These are phyloP conservation scores for Zygoascus bituminiphila DNA, from an alignment of 805 yeast genomes.

Conservation along the genomic window DNA sequence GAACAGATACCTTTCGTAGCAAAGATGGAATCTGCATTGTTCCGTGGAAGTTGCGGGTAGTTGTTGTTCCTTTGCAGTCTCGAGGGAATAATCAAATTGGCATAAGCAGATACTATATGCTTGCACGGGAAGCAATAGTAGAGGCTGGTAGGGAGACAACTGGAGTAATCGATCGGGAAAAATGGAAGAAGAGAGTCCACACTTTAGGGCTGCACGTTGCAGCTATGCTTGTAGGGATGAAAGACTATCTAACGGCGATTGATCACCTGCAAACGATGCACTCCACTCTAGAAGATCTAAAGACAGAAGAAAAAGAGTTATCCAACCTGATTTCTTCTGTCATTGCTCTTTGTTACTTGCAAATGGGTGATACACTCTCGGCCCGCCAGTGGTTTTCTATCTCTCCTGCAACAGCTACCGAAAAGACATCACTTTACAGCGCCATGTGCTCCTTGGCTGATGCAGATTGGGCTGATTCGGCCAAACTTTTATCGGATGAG, in stretches of 20 bases:
- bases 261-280: conserved; percentile 21
- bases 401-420: neutral
- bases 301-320: neutral
- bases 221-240: conserved; percentile 27
- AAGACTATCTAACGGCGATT: conserved; percentile 28
- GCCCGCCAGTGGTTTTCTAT: conserved; percentile 25
- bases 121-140: conserved; percentile 30
- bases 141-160: conserved; percentile 9
- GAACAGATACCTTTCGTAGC: conserved; percentile 18
- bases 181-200: conserved; percentile 21
- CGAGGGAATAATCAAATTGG: conserved; percentile 30
- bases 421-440: conserved; percentile 1
- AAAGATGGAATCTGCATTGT: conserved; percentile 18
- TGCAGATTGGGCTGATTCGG: conserved; percentile 20
- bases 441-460: conserved; percentile 23
- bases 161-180: neutral
- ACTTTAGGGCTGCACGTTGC: conserved; percentile 27
- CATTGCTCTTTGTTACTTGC: conserved; percentile 19
- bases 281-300: neutral
- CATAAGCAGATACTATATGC: conserved; percentile 24
- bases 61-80: conserved; percentile 26
- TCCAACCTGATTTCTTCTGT: conserved; percentile 9
- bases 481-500: conserved; percentile 2
- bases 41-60: conserved; percentile 30
- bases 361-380: conserved; percentile 25